These are phyloP conservation scores for Fusarium longipes DNA, from an alignment of 2,329 filamentous ascomycete genomes.

Conservation along the genomic window DNA sequence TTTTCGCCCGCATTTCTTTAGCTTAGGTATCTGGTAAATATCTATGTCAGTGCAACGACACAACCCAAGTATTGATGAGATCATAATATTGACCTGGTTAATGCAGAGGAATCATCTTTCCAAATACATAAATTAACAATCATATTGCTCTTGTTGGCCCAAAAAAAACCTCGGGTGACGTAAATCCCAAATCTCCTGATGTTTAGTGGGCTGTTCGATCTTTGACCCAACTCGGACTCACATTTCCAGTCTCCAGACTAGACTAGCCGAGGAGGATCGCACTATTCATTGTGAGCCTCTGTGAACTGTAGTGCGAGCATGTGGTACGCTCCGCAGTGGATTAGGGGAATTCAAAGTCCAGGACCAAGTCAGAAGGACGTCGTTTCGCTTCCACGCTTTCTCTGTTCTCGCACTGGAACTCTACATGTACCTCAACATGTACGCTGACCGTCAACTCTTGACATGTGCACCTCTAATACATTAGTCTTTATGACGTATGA, in stretches of 20 bases:
- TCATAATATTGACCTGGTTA: not conserved
- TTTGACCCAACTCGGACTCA: not conserved
- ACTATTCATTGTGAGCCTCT: not conserved
- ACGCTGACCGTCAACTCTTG: too few species aligned
- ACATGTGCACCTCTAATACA: too few species aligned
- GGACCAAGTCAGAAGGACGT: not conserved
- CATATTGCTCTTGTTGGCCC: not conserved
- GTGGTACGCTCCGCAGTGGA: slow-evolving; percentile 8
- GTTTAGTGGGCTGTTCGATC: slow-evolving; percentile 6
- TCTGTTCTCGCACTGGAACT: not conserved
- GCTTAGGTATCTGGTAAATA: too few species aligned
- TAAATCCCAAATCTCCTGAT: slow-evolving; percentile 16
- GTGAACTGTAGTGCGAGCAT: not conserved
- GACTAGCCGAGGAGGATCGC: not conserved
- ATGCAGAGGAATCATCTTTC: not conserved
- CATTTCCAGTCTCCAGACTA: not conserved
- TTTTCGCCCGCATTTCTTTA: too few species aligned
- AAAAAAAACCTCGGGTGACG: slow-evolving; percentile 12
- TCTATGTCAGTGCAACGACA: not conserved
- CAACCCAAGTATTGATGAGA: too few species aligned
- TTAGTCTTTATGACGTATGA: not conserved
- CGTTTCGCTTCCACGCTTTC: not conserved
- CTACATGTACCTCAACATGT: not conserved
- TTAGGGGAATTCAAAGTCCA: slow-evolving; percentile 11
- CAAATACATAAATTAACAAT: not conserved